Percentiles rank a stretch among this genome's conserved stretches.
Evolutionary conservation across 352 stramenopile species (phyloP).

Genomic region (Phytopythium ostracodes): DNA sequence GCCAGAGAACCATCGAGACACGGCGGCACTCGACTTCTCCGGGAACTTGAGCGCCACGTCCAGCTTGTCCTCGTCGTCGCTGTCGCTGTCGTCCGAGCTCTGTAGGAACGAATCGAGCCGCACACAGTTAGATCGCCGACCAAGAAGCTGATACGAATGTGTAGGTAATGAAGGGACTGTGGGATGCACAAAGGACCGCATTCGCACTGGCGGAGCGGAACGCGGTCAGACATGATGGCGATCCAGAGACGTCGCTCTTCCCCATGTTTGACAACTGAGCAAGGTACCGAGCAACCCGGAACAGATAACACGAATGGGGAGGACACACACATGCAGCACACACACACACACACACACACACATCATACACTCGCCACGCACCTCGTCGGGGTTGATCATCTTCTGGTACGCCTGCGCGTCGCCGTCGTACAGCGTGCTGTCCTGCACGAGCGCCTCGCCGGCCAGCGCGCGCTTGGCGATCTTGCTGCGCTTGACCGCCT

Average conservation of each 20-base stretch:
- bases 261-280: slow-evolving; percentile 92
- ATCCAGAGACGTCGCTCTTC: slow-evolving; percentile 70
- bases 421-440: slow-evolving; percentile 80
- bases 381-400: slow-evolving; percentile 86
- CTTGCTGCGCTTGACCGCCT: slow-evolving; percentile 84
- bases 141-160: slow-evolving; percentile 5
- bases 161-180: slow-evolving; percentile 25
- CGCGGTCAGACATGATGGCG: slow-evolving; percentile 82
- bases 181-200: slow-evolving; percentile 76
- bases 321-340: slow-evolving; percentile 18
- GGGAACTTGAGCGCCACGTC: slow-evolving; percentile 73
- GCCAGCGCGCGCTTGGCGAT: slow-evolving; percentile 79
- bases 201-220: slow-evolving; percentile 23
- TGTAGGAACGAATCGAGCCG: slow-evolving; percentile 26
- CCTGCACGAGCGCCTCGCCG: slow-evolving; percentile 71
- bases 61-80: slow-evolving; percentile 55
- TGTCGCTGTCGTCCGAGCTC: slow-evolving; percentile 73
- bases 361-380: slow-evolving; percentile 41
- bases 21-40: slow-evolving; percentile 68
- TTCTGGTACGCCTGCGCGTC: slow-evolving; percentile 78
- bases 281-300: slow-evolving; percentile 84
- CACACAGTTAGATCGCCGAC: neutral
- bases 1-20: slow-evolving; percentile 80
- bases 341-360: slow-evolving; percentile 18
- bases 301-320: slow-evolving; percentile 91